phyloP scores from a whole-genome alignment of 345 rosid species.

The Triadica sebifera region DNA sequence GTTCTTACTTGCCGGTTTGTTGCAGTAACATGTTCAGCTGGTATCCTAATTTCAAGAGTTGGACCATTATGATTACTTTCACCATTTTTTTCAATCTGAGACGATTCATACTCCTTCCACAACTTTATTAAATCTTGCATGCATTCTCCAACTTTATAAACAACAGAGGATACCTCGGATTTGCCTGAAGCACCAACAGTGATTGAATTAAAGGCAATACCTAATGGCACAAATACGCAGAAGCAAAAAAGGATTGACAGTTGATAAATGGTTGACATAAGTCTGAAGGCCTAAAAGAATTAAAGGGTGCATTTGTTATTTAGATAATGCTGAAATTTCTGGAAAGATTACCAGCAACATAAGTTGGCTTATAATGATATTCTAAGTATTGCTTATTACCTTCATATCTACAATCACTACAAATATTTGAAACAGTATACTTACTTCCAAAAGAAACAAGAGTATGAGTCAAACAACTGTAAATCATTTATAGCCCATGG shows the following conservation, averaged over 20 bases:
- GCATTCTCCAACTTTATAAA: constrained; percentile 98
- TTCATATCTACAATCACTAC: background rate
- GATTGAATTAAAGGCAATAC: constrained; percentile 12
- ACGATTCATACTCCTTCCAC: constrained; percentile 79
- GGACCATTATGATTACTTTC: constrained; percentile 70
- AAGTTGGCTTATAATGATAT: background rate
- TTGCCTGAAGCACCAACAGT: constrained; percentile 65
- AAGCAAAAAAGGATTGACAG: background rate
- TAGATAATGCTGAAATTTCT: background rate
- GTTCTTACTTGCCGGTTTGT: constrained; percentile 93
- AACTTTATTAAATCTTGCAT: constrained; percentile 96
- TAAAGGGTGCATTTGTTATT: background rate
- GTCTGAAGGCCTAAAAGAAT: background rate
- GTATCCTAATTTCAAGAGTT: constrained; percentile 90
- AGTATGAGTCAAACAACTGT: background rate
- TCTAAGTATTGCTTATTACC: background rate
- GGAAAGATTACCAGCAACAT: background rate
- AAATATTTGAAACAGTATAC: background rate
- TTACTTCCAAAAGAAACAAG: background rate
- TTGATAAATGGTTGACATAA: background rate
- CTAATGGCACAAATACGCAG: background rate
- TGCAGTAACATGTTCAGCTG: constrained; percentile 98
- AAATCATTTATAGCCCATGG: background rate
- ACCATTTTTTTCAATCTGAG: constrained; percentile 70
- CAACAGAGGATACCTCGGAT: constrained; percentile 75